These are phyloP conservation scores for Bipolaris oryzae DNA, from an alignment of 2,329 filamentous ascomycete genomes.

Conservation along the genomic window DNA sequence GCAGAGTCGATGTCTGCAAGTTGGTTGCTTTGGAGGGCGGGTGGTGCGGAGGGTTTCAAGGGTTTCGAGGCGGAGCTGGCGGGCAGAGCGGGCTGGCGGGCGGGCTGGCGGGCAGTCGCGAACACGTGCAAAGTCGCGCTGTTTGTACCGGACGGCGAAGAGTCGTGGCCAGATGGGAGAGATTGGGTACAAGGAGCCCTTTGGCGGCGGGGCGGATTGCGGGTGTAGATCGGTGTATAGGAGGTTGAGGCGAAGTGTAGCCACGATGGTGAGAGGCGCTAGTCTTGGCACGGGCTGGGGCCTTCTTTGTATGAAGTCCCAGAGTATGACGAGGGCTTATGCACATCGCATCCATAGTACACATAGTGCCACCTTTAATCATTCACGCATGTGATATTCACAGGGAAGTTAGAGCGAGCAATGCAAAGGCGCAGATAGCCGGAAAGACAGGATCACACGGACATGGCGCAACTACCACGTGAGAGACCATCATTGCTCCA, in stretches of 20 bases:
- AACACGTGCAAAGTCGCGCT: slow-evolving; percentile 30
- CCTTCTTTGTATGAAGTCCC: slow-evolving; percentile 16
- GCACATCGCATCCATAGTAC: slow-evolving; percentile 6
- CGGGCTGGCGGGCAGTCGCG: slow-evolving; percentile 18
- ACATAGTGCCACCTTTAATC: slow-evolving; percentile 1
- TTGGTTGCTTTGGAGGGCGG: slow-evolving; percentile 41
- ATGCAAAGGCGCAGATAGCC: not conserved
- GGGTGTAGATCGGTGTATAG: slow-evolving; percentile 37
- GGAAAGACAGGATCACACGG: not conserved
- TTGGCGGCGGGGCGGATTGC: slow-evolving; percentile 36
- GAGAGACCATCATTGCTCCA: not conserved
- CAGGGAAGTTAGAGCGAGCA: not conserved
- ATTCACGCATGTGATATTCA: slow-evolving; percentile 1
- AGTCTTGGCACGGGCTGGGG: slow-evolving; percentile 25
- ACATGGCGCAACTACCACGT: slow-evolving; percentile 10
- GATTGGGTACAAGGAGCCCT: slow-evolving; percentile 34
- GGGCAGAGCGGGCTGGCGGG: slow-evolving; percentile 13
- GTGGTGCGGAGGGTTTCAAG: slow-evolving; percentile 39
- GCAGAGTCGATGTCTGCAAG: slow-evolving; percentile 46
- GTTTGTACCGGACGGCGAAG: slow-evolving; percentile 29
- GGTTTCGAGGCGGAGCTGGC: slow-evolving; percentile 26
- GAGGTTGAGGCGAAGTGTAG: slow-evolving; percentile 23
- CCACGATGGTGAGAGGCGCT: slow-evolving; percentile 25
- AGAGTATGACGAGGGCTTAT: not conserved
- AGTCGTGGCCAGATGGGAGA: slow-evolving; percentile 33